Conservation (phyloP, 163 green algal genomes). For the Chlorella variabilis region DNA sequence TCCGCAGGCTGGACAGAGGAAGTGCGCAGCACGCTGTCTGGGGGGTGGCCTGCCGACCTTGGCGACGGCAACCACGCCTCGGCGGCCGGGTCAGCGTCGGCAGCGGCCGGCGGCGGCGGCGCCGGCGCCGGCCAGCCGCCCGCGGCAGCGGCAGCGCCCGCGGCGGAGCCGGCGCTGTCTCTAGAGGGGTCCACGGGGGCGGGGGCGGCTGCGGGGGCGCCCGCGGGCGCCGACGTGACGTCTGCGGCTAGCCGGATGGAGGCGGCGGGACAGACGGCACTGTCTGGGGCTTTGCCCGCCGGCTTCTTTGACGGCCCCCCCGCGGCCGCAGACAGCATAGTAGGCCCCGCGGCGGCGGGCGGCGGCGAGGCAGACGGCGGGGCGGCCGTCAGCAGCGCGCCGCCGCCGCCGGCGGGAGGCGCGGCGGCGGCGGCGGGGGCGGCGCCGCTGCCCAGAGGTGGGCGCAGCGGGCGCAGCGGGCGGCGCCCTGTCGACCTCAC, state of each 20-base stretch:
- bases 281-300: constrained; percentile 12
- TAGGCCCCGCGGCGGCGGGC: neutral
- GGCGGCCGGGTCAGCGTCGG: neutral
- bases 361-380: constrained; percentile 4
- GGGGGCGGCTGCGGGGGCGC: constrained; percentile 7
- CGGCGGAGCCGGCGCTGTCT: neutral
- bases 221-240: constrained; percentile 14
- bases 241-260: neutral
- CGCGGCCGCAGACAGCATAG: constrained; percentile 11
- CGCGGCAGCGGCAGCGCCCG: neutral
- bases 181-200: constrained; percentile 27
- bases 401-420: neutral
- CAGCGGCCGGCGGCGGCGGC: neutral
- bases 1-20: neutral
- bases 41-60: neutral
- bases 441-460: constrained; percentile 28
- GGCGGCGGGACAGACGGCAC: neutral
- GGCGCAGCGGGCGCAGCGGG: neutral
- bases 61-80: neutral
- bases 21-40: constrained; percentile 6
- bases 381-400: constrained; percentile 7
- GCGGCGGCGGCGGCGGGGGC: neutral
- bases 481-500: neutral
- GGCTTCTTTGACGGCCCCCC: constrained; percentile 12
- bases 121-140: neutral